Base-by-base conservation (phyloP, 495 filamentous ascomycete genomes). In the Xylaria grammica region DNA sequence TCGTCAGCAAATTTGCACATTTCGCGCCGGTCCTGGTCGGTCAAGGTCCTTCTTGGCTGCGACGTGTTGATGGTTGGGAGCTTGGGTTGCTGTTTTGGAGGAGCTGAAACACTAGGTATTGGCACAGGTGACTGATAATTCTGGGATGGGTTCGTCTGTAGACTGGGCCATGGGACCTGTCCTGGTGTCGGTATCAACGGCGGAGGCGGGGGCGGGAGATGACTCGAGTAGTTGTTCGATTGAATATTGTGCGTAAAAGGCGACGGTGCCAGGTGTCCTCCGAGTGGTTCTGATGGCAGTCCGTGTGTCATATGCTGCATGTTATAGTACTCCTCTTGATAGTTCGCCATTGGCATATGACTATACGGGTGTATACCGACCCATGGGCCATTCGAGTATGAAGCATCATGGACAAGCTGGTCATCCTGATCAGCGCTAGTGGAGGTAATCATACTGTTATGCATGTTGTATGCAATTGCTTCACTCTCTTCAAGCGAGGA, bases 1-100 rank as follows among this genome's bases (percentile, higher is more conserved):
- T 97, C 93, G 73, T 96, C 92, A 71, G 94, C 91, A 77, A 96
- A 99, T 69, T 92, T 84, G 75, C 95, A 98, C 94, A 99, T 99
- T 55, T 87, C 86, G 60, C 93, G 87, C 55, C 95, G 87, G 72
- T 97, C 94, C 32, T 91, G 88, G 76, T 98, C 94, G 24, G 95
- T 98, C 67, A 99, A 82, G 0, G 96, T 98, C 76, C 91, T 92
- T 69, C 95, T 84, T 7, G 92, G 90, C 32, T 91, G 90, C 53
- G 90, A 78, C 24, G 72, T 74, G 30, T 79, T 80, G 57, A 82
- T 79, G 19, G 82, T 84, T 24, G 77, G 77, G 22, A 78, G 68
- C 56, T 71, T 75, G 26, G 78, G 78, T 6, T 77, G 78, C 62
- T 83, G 80, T 66, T 79, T 79, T 32, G 79, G 73, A 45, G 81